Base-by-base conservation (phyloP, 108 stramenopile genomes). In the Ochromonas danica region DNA sequence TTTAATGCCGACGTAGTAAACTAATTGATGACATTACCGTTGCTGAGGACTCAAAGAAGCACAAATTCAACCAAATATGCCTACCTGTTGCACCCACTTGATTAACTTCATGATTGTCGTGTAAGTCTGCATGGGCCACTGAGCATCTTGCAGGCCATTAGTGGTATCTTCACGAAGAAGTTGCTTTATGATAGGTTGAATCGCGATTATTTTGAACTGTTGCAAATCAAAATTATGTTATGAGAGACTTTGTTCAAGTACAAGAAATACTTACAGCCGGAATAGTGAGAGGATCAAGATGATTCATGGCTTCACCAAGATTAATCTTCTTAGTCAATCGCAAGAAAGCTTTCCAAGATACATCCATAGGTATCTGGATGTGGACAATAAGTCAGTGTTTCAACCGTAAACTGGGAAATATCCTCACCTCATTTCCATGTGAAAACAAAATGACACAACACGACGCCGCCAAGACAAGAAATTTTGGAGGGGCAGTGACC, bases 331-430 rank as follows among this genome's bases (percentile, higher is more conserved):
- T 31, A 28, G 10, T 31, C 17, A 67, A 10, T 25, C 31, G 30
- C 25, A 31, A 31, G 35, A 67, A 67, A 14, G 63, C 63, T 67
- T 6, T 28, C 63, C 63, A 67, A 6, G 63, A 67, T 33, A 36
- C 63, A 67, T 67, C 63, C 63, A 31, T 67, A 36, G 63, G 63
- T 6, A 67, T 22, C 35, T 51, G 22, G 22, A 51, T 14, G 6
- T 6, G 22, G 22, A 51, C 6, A 51, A 6, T 51, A 51, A 14
- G 6, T 14, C 6, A 51, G 22, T 51, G 14, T 14, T 22, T 51
- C 6, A 51, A 51, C 22, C 22, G 22, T 51, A 51, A 14, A 51
- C 6, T 51, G 22, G 6, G 22, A 14, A 51, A 14, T 14, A 51
- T 51, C 6, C 45, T 51, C 22, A 51, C 45, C 45, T 67, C 63